phyloP scores from a whole-genome alignment of 495 filamentous ascomycete species.

The Tuber umbilicatum region DNA sequence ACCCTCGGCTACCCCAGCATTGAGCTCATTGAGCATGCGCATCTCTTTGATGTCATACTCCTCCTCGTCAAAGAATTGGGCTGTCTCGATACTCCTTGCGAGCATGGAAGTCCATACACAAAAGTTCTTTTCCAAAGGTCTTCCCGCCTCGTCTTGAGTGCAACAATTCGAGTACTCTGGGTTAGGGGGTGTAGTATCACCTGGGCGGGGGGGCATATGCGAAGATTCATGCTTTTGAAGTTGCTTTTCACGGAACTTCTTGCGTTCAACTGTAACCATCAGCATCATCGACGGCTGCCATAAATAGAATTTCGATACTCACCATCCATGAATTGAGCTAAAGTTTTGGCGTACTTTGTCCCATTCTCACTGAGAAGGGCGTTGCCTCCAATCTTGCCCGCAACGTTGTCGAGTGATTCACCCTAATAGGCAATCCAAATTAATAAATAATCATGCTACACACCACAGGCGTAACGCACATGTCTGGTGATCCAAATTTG shows the following conservation, averaged over 20 bases:
- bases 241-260: slow-evolving; percentile 34
- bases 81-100: slow-evolving; percentile 74
- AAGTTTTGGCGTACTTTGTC: slow-evolving; percentile 69
- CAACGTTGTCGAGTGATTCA: slow-evolving; percentile 83
- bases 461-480: slow-evolving; percentile 59
- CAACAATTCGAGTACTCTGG: slow-evolving; percentile 59
- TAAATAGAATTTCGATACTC: slow-evolving; percentile 8
- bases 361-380: slow-evolving; percentile 75
- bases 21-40: slow-evolving; percentile 96
- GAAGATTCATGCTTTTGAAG: slow-evolving; percentile 45
- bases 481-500: slow-evolving; percentile 98
- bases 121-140: slow-evolving; percentile 72
- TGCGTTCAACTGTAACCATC: slow-evolving; percentile 27
- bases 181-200: slow-evolving; percentile 90
- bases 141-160: slow-evolving; percentile 45
- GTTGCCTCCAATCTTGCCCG: slow-evolving; percentile 86
- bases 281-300: slow-evolving; percentile 1
- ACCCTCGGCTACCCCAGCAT: slow-evolving; percentile 85
- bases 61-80: slow-evolving; percentile 87
- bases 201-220: slow-evolving; percentile 69
- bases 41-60: slow-evolving; percentile 95
- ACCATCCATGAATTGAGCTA: slow-evolving; percentile 38
- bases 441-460: slow-evolving; percentile 39
- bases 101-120: slow-evolving; percentile 99
- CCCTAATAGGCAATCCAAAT: slow-evolving; percentile 46